phyloP scores from a whole-genome alignment of 129 eudicot genomes.

The Pittosporum tobira region DNA sequence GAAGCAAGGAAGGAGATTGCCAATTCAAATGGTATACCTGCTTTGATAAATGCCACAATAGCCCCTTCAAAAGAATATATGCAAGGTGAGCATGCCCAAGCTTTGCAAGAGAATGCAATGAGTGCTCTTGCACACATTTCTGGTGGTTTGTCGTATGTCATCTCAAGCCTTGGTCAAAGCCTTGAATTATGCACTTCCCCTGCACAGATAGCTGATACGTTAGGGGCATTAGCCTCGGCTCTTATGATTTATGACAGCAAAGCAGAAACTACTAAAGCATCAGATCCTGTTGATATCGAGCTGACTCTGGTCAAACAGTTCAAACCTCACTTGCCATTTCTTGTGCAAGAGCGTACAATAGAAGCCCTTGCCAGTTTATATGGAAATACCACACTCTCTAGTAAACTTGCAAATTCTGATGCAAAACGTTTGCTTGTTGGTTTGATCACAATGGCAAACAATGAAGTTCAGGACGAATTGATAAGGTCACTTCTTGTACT shows the following conservation, averaged over 20 bases:
- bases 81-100: constrained; percentile 99
- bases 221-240: constrained; percentile 98
- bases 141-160: constrained; percentile 94
- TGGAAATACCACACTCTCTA: constrained; percentile 70
- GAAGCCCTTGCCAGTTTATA: constrained; percentile 99
- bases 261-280: constrained; percentile 77
- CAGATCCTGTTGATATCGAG: constrained; percentile 79
- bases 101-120: constrained; percentile 98
- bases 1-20: constrained; percentile 89
- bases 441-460: constrained; percentile 91
- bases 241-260: constrained; percentile 92
- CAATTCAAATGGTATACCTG: constrained; percentile 79
- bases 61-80: constrained; percentile 99
- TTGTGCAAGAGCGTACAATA: constrained; percentile 92
- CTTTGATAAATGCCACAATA: constrained; percentile 91
- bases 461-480: constrained; percentile 94
- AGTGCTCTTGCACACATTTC: constrained; percentile 99
- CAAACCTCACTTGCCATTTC: constrained; percentile 61
- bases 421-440: constrained; percentile 94
- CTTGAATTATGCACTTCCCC: constrained; percentile 93
- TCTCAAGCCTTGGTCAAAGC: constrained; percentile 96
- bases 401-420: constrained; percentile 76
- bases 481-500: constrained; percentile 66
- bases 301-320: constrained; percentile 79
- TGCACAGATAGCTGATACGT: constrained; percentile 87